Evolutionary conservation across 164 flowering plant species (phyloP).

Genomic region (Vitis rotundifolia): DNA sequence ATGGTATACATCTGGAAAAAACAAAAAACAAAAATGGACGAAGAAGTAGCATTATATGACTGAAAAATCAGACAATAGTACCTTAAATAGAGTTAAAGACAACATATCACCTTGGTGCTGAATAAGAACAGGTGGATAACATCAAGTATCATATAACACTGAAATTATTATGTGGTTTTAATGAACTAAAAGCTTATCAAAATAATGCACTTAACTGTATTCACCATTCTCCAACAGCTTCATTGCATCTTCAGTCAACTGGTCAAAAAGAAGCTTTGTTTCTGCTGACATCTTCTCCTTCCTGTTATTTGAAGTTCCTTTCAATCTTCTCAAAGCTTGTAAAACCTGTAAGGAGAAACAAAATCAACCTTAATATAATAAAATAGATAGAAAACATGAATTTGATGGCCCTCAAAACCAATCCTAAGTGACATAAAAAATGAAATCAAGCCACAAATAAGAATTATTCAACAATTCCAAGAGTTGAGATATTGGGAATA

Average conservation of each 20-base stretch:
- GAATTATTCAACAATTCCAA: too few species aligned
- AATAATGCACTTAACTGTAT: conserved; percentile 55
- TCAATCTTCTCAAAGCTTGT: conserved; percentile 86
- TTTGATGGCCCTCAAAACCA: too few species aligned
- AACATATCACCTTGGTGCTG: not conserved
- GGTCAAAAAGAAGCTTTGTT: conserved; percentile 77
- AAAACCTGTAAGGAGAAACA: conserved; percentile 49
- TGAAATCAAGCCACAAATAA: too few species aligned
- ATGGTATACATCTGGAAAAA: conserved; percentile 78
- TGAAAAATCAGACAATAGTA: not conserved
- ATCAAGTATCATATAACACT: too few species aligned
- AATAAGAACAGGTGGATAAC: not conserved
- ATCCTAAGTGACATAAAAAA: not conserved
- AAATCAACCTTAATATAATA: not conserved
- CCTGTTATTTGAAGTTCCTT: conserved; percentile 64
- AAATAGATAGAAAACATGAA: not conserved
- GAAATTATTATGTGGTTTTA: too few species aligned
- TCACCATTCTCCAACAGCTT: conserved; percentile 92
- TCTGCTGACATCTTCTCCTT: conserved; percentile 87
- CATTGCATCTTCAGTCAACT: conserved; percentile 92
- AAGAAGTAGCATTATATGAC: not conserved
- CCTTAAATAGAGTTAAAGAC: not conserved
- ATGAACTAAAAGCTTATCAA: not conserved
- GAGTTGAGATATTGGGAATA: too few species aligned
- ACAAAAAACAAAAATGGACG: conserved; percentile 2